A percentile compares a stretch with the other conserved stretches of the same genome.
These are phyloP conservation scores for Beauveria varroae DNA, from an alignment of 2,329 filamentous ascomycete species.

Conservation along the genomic window DNA sequence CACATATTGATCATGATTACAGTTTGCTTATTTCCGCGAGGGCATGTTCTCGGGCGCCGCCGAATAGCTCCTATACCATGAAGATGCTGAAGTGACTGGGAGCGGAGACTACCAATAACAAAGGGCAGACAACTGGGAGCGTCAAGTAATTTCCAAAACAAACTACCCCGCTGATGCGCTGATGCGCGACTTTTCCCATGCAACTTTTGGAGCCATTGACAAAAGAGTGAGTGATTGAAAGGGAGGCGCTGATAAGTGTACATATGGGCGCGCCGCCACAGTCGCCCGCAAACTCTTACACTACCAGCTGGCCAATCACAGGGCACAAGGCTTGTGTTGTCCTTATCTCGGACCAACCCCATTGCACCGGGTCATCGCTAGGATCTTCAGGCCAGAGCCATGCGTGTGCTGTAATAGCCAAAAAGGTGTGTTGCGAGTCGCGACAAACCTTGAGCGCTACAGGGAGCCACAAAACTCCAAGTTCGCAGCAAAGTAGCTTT, in stretches of 20 bases:
- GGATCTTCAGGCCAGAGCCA: not conserved
- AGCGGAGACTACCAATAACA: not conserved
- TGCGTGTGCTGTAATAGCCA: too few species aligned
- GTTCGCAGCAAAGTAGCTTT: too few species aligned
- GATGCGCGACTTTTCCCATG: slow-evolving; percentile 2
- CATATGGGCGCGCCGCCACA: not conserved
- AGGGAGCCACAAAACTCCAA: too few species aligned
- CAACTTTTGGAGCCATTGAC: too few species aligned
- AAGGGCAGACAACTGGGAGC: not conserved
- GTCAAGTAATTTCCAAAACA: not conserved
- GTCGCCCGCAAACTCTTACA: not conserved
- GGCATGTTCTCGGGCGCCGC: too few species aligned
- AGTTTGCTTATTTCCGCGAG: too few species aligned
- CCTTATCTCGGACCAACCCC: slow-evolving; percentile 12
- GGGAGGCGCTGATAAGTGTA: not conserved
- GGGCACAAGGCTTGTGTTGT: not conserved
- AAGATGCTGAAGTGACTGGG: not conserved
- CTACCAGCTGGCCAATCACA: slow-evolving; percentile 4
- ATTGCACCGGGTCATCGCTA: slow-evolving; percentile 11
- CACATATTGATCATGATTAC: too few species aligned
- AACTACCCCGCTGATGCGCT: not conserved
- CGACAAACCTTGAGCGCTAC: not conserved
- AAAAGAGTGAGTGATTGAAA: not conserved
- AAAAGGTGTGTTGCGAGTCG: not conserved
- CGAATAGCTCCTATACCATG: not conserved